Percentiles rank a stretch among this genome's conserved stretches.
Conservation (phyloP, 495 filamentous ascomycete species). For the Lasiosphaeria ovina region DNA sequence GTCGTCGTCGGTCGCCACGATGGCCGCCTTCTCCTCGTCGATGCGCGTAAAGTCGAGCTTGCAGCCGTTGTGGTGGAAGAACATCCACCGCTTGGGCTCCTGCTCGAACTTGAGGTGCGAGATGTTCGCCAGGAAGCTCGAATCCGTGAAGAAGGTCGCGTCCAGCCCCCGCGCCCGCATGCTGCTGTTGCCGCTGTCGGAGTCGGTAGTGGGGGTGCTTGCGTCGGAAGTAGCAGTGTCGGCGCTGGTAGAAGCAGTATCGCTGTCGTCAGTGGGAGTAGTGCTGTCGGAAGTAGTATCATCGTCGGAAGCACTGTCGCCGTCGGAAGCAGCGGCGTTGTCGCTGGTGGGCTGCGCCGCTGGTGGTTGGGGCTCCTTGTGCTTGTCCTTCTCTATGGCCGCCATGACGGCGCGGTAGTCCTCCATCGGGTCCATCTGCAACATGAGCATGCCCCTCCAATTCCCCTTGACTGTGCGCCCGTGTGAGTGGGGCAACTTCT, state of each 20-base stretch:
- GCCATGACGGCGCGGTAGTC: slow-evolving; percentile 24
- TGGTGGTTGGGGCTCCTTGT: not conserved
- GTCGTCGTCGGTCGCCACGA: slow-evolving; percentile 15
- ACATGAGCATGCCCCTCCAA: slow-evolving; percentile 23
- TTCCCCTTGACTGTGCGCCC: slow-evolving; percentile 15
- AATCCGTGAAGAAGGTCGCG: slow-evolving; percentile 11
- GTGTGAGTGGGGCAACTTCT: slow-evolving; percentile 11
- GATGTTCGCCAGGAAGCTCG: slow-evolving; percentile 7
- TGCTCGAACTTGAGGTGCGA: slow-evolving; percentile 11
- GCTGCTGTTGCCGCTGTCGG: too few relatives aligned
- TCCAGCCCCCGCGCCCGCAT: not conserved
- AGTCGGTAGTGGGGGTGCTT: too few relatives aligned
- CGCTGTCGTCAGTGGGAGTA: too few relatives aligned
- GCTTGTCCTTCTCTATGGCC: slow-evolving; percentile 11
- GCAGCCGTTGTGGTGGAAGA: slow-evolving; percentile 55
- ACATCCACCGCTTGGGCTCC: slow-evolving; percentile 41
- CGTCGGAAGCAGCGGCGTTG: not conserved
- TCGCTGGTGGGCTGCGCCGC: too few relatives aligned
- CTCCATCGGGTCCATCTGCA: slow-evolving; percentile 26
- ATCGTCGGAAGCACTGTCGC: not conserved
- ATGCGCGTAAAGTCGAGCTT: slow-evolving; percentile 49
- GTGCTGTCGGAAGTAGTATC: too few relatives aligned
- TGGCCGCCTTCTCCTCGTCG: not conserved
- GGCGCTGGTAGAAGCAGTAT: too few relatives aligned
- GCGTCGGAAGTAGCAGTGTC: too few relatives aligned